These are phyloP conservation scores for Pontederia crassipes DNA, from an alignment of 176 grass and related monocot species.

Conservation along the genomic window DNA sequence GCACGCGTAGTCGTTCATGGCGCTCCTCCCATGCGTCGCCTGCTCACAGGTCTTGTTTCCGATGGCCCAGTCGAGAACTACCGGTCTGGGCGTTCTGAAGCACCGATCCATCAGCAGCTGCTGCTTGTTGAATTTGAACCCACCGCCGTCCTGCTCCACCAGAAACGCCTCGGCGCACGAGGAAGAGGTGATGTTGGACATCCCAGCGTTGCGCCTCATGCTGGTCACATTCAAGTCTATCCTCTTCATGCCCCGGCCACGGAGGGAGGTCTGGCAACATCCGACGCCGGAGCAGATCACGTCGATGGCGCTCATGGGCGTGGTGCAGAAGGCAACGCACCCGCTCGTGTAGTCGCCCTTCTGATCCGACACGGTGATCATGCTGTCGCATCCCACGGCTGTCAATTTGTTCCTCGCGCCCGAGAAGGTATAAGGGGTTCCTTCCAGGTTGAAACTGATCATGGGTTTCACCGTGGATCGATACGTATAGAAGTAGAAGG, in stretches of 20 bases:
- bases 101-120: no score
- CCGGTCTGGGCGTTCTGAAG: neutral
- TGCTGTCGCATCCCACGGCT: slow-evolving; percentile 39
- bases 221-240: slow-evolving; percentile 19
- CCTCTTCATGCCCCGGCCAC: slow-evolving; percentile 17
- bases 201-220: neutral
- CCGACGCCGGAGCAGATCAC: slow-evolving; percentile 46
- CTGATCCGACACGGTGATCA: slow-evolving; percentile 4
- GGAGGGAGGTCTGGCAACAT: slow-evolving; percentile 37
- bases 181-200: neutral
- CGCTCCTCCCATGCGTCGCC: neutral
- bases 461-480: neutral
- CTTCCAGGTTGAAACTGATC: slow-evolving; percentile 21
- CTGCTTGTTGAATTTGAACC: no score
- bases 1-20: slow-evolving; percentile 8
- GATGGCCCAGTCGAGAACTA: slow-evolving; percentile 32
- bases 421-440: slow-evolving; percentile 47
- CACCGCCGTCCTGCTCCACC: neutral
- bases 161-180: slow-evolving; percentile 18
- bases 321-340: slow-evolving; percentile 37
- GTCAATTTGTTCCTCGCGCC: slow-evolving; percentile 46
- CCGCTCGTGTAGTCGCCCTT: slow-evolving; percentile 3
- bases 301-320: neutral
- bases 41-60: slow-evolving; percentile 13
- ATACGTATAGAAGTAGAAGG: neutral